Evolutionary conservation across 306 rosid genomes (phyloP).

Genomic region (Cotoneaster glaucophyllus): DNA sequence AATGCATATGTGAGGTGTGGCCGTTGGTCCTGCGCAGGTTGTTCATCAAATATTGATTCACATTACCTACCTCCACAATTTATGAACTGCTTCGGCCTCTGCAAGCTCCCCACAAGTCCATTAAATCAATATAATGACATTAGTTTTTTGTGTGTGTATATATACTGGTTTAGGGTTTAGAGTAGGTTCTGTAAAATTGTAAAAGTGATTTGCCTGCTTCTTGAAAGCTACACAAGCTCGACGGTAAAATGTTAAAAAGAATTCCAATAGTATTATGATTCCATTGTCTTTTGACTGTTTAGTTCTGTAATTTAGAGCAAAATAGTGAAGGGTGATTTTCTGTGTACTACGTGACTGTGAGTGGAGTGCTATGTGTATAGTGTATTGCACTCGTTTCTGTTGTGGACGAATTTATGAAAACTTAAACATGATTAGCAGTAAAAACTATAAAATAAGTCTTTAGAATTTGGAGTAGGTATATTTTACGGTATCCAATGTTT

Average conservation of each 20-base stretch:
- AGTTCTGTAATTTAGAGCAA: too few species aligned
- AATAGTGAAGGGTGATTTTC: too few species aligned
- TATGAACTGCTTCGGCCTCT: slow-evolving; percentile 15
- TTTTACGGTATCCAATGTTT: neutral
- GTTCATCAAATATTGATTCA: slow-evolving; percentile 25
- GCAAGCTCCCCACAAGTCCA: neutral
- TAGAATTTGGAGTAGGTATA: neutral
- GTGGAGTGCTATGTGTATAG: too few species aligned
- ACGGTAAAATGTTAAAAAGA: too few species aligned
- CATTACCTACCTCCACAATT: slow-evolving; percentile 19
- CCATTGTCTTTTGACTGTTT: neutral
- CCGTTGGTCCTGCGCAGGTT: slow-evolving; percentile 18
- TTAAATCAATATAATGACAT: neutral
- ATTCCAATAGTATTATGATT: too few species aligned
- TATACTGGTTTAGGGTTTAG: neutral
- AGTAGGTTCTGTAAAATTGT: neutral
- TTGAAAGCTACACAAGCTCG: neutral
- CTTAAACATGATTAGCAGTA: neutral
- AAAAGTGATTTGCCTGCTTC: neutral
- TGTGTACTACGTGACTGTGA: too few species aligned
- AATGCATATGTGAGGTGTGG: neutral
- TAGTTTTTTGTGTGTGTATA: neutral
- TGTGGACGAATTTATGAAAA: neutral
- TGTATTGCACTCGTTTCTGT: too few species aligned
- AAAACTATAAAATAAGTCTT: neutral